phyloP scores from a whole-genome alignment of 208 protist species.

The Leishmania braziliensis region DNA sequence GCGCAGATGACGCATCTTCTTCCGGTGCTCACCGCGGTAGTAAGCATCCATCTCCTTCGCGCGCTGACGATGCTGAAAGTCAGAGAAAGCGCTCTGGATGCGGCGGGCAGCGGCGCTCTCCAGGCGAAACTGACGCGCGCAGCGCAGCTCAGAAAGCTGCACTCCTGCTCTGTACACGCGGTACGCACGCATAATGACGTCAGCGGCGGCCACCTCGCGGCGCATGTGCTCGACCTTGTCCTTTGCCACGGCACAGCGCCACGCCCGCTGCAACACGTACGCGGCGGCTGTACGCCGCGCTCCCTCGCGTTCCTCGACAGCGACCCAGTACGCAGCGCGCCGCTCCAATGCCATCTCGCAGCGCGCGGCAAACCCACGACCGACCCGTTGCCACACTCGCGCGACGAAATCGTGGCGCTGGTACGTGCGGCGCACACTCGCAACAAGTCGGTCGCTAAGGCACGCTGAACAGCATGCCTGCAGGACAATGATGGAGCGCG shows the following conservation, averaged over 20 bases:
- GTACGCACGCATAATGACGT: constrained; percentile 55
- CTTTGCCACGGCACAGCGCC: constrained; percentile 71
- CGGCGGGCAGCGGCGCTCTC: constrained; percentile 45
- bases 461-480: constrained; percentile 52
- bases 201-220: constrained; percentile 47
- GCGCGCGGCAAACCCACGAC: constrained; percentile 54
- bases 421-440: constrained; percentile 52
- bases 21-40: constrained; percentile 54
- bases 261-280: constrained; percentile 78
- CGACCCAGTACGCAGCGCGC: constrained; percentile 29
- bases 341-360: constrained; percentile 40
- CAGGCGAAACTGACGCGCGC: constrained; percentile 21
- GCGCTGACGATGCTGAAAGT: constrained; percentile 38
- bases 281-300: constrained; percentile 44
- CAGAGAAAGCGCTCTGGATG: constrained; percentile 63
- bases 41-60: constrained; percentile 59
- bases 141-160: constrained; percentile 55
- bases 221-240: constrained; percentile 57
- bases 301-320: constrained; percentile 33
- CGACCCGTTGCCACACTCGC: constrained; percentile 59
- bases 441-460: constrained; percentile 51
- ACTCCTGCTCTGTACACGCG: constrained; percentile 52
- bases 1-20: constrained; percentile 61
- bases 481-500: constrained; percentile 40
- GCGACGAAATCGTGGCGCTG: constrained; percentile 43